Evolutionary conservation across 805 yeast genomes (phyloP), one percentile per base, ranked within the genome.

Genomic region (Suhomyces prunicola): DNA sequence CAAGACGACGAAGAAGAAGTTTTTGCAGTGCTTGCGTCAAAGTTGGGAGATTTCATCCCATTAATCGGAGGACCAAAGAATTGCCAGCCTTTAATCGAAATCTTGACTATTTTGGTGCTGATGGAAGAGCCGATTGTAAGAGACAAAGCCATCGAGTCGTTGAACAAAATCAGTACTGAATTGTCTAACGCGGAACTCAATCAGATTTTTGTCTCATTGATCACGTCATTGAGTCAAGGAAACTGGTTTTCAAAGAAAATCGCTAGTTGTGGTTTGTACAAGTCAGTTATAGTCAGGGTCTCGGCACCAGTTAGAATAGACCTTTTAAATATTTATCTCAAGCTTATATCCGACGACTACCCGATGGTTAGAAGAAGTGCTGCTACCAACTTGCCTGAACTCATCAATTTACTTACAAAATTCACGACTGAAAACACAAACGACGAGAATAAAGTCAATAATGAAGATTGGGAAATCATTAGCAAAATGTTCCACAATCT

Each of bases 1-100:
- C 94, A 89, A 59, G 99, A 94, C 63, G 99, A 96, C 68, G 99
- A 94, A 72, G 99, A 94, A 71, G 99, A 94, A 72, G 97, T 94
- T 6, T 87, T 93, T 71, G 90, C 97, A 1, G 93, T 91, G 19
- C 80, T 96, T 57, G 97, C 97, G 3, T 90, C 87, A 61, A 93
- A 92, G 75, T 74, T 94, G 61, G 96, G 96, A 19, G 82, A 83
- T 53, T 93, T 94, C 68, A 84, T 91, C 35, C 96, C 97, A 5
- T 82, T 84, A 54, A 84, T 94, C 53, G 99, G 99, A 47, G 99
- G 99, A 36, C 77, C 73, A 54, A 66, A 67, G 49, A 53, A 75
- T 71, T 83, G 69, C 82, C 90, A 56, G 59, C 76, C 77, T 2
- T 69, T 76, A 59, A 71, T 84, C 54, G 79, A 81, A 51, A 84